Percentiles rank a stretch among this genome's conserved stretches.
phyloP scores from a whole-genome alignment of 139 green algal genomes.

The Tetratostichococcus sp. region DNA sequence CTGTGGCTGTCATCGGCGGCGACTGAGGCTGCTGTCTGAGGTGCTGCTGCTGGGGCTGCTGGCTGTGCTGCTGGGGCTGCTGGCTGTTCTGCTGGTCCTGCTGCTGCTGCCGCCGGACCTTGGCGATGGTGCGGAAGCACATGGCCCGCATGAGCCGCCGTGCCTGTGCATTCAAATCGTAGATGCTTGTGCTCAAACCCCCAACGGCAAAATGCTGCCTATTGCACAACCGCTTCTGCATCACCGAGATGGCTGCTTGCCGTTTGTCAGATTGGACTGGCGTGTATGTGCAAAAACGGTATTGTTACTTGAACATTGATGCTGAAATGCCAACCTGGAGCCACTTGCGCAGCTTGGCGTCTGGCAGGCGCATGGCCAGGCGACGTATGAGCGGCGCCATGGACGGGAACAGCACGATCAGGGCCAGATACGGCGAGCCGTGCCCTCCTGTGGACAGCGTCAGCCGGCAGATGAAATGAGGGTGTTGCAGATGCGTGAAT shows the following conservation, averaged over 20 bases:
- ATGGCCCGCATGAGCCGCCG: background rate
- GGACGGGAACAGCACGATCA: conserved; percentile 21
- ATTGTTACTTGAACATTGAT: too few species aligned
- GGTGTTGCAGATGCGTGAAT: background rate
- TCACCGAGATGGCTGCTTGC: too few species aligned
- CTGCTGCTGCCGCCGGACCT: too few species aligned
- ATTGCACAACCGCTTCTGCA: too few species aligned
- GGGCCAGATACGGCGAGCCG: conserved; percentile 1
- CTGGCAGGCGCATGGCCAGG: conserved; percentile 17
- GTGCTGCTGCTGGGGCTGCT: background rate
- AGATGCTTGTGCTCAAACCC: too few species aligned
- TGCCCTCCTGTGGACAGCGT: background rate
- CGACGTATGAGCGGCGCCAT: background rate
- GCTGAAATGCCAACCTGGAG: conserved; percentile 5
- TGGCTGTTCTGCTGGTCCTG: background rate
- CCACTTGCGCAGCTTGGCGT: conserved; percentile 13
- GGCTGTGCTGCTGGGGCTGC: background rate
- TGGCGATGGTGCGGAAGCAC: background rate
- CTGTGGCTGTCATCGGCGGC: too few species aligned
- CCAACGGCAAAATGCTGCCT: background rate
- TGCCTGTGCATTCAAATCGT: background rate
- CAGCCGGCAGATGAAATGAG: too few species aligned
- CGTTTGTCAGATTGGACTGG: too few species aligned
- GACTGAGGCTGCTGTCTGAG: too few species aligned
- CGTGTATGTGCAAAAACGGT: too few species aligned